A percentile compares a stretch with the other conserved stretches of the same genome.
Evolutionary conservation across 169 alveolate genomes (phyloP).

Genomic region (Plasmodium chabaudi): DNA sequence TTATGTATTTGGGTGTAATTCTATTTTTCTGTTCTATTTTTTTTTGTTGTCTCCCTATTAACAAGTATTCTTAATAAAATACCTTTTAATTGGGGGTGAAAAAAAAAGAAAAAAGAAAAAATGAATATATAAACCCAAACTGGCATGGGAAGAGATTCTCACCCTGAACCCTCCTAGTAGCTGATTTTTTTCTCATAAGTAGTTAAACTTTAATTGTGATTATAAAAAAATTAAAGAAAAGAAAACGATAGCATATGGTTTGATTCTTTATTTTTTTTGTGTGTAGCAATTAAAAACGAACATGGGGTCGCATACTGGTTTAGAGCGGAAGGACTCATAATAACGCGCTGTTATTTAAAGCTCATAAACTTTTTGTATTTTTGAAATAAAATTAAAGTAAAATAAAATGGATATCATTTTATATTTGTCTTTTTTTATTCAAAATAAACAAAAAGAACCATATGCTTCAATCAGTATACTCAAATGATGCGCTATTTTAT

Average conservation of each 20-base stretch:
- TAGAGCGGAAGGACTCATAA: slow-evolving; percentile 42
- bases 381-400: slow-evolving; percentile 3
- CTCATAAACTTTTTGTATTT: slow-evolving; percentile 45
- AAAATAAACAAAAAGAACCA: slow-evolving; percentile 37
- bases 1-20: slow-evolving; percentile 40
- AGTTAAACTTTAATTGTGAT: slow-evolving; percentile 26
- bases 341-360: slow-evolving; percentile 28
- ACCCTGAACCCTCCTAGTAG: slow-evolving; percentile 68
- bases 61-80: background rate
- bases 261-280: slow-evolving; percentile 21
- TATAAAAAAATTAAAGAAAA: slow-evolving; percentile 33
- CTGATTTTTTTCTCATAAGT: slow-evolving; percentile 64
- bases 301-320: slow-evolving; percentile 62
- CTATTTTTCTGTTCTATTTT: slow-evolving; percentile 46
- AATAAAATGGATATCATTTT: background rate
- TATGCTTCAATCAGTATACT: slow-evolving; percentile 69
- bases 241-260: slow-evolving; percentile 68
- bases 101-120: slow-evolving; percentile 60
- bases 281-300: slow-evolving; percentile 43
- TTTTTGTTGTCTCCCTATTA: background rate
- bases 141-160: slow-evolving; percentile 73
- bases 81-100: background rate
- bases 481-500: slow-evolving; percentile 63
- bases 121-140: slow-evolving; percentile 47
- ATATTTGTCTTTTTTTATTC: slow-evolving; percentile 4